Conservation (phyloP, 257 asterid species). For the Cruciata laevipes region DNA sequence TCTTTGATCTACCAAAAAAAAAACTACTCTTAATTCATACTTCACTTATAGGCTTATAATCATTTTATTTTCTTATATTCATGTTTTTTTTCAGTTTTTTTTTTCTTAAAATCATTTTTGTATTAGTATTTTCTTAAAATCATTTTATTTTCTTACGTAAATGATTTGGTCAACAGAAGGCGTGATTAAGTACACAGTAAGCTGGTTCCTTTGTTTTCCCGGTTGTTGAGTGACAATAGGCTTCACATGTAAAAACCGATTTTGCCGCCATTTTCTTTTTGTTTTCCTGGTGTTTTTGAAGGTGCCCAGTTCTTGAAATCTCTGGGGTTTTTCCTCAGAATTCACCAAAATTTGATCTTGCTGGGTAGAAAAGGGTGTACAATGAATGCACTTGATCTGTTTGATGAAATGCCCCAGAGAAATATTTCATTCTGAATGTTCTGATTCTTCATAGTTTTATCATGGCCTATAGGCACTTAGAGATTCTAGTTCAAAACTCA, state of each 20-base stretch:
- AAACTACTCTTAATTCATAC: too few species aligned
- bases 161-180: background rate
- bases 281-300: background rate
- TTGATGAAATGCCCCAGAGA: conserved; percentile 38
- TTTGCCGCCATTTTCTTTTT: background rate
- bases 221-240: background rate
- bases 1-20: too few species aligned
- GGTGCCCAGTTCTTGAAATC: background rate
- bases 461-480: conserved; percentile 32
- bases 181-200: background rate
- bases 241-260: background rate
- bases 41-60: too few species aligned
- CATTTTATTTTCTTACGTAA: too few species aligned
- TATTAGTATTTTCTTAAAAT: too few species aligned
- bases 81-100: too few species aligned
- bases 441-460: background rate
- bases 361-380: background rate
- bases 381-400: conserved; percentile 18
- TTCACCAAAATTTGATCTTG: background rate
- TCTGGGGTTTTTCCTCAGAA: background rate
- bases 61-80: too few species aligned
- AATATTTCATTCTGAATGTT: background rate
- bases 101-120: too few species aligned
- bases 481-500: conserved; percentile 20
- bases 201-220: background rate